Evolutionary conservation across 495 filamentous ascomycete genomes (phyloP).

Genomic region (Endocarpon pusillum): DNA sequence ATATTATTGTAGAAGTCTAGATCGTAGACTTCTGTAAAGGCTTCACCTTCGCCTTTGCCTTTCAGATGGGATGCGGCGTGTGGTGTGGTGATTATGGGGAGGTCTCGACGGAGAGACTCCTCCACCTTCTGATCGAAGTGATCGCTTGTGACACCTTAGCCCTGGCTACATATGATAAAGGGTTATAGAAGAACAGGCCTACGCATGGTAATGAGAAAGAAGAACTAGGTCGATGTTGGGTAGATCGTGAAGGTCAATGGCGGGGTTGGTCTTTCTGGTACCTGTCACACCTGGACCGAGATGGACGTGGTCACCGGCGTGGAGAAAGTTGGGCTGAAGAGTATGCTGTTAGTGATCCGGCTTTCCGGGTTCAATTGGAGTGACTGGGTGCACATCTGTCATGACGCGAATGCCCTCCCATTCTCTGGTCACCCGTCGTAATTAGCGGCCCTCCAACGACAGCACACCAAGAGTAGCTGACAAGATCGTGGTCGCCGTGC

Average conservation of each 20-base stretch:
- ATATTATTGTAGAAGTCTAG: constrained; percentile 38
- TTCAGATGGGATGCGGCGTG: constrained; percentile 40
- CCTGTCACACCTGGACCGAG: constrained; percentile 44
- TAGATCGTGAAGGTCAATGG: constrained; percentile 41
- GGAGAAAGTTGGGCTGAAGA: constrained; percentile 45
- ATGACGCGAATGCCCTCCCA: constrained; percentile 46
- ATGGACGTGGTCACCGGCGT: constrained; percentile 51
- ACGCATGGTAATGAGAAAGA: constrained; percentile 49
- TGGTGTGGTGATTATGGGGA: constrained; percentile 49
- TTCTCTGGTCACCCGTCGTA: constrained; percentile 20
- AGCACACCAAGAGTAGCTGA: constrained; percentile 7
- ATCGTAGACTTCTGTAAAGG: constrained; percentile 35
- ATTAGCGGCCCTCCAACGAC: too few species aligned
- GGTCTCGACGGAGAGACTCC: constrained; percentile 31
- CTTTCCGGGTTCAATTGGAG: constrained; percentile 3
- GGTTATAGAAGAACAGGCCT: background rate
- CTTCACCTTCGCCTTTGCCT: constrained; percentile 20
- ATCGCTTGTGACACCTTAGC: constrained; percentile 29
- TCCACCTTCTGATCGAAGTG: constrained; percentile 50
- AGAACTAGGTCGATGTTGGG: constrained; percentile 43
- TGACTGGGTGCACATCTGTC: constrained; percentile 41
- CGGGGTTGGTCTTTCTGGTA: constrained; percentile 36
- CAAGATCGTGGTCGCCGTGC: constrained; percentile 51
- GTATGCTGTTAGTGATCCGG: background rate
- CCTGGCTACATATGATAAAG: background rate